These are phyloP conservation scores for Nigrospora osmanthi DNA, from an alignment of 2,329 filamentous ascomycete species.

Conservation along the genomic window DNA sequence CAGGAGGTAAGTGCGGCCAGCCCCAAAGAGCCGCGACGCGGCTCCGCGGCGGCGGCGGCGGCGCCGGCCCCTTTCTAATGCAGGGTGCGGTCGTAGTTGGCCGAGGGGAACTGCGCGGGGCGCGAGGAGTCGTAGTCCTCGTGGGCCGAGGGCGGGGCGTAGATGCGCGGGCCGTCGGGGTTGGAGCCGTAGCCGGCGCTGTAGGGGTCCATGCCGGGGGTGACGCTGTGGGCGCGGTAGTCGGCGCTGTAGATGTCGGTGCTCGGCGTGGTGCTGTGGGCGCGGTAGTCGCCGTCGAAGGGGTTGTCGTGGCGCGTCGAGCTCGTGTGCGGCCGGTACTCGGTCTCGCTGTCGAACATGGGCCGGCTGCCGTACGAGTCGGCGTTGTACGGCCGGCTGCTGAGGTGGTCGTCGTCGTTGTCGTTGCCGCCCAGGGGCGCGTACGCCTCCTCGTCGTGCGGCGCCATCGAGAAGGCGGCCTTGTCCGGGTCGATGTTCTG, in stretches of 20 bases:
- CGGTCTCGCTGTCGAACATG: constrained; percentile 42
- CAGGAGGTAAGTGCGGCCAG: no score
- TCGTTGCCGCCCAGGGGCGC: constrained; percentile 52
- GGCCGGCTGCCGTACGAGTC: constrained; percentile 24
- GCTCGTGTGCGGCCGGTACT: constrained; percentile 32
- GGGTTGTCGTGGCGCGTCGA: constrained; percentile 18
- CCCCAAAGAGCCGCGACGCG: no score
- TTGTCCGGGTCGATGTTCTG: constrained; percentile 61
- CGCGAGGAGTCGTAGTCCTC: constrained; percentile 33
- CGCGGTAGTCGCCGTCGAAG: constrained; percentile 38
- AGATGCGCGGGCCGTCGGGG: constrained; percentile 21
- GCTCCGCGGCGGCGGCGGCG: no score
- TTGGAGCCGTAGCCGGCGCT: constrained; percentile 17
- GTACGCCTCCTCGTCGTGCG: constrained; percentile 60
- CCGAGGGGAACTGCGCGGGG: constrained; percentile 48
- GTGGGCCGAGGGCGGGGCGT: constrained; percentile 30
- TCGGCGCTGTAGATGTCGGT: constrained; percentile 18
- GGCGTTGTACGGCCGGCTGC: constrained; percentile 17
- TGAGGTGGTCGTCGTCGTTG: constrained; percentile 33
- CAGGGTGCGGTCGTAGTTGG: constrained; percentile 46
- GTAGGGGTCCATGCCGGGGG: constrained; percentile 17
- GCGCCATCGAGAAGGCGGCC: constrained; percentile 59
- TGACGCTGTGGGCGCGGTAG: constrained; percentile 13
- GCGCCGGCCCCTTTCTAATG: constrained; percentile 13
- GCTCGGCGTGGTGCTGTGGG: constrained; percentile 21